Evolutionary conservation across 257 asterid species (phyloP).

Genomic region (Rhazya stricta): DNA sequence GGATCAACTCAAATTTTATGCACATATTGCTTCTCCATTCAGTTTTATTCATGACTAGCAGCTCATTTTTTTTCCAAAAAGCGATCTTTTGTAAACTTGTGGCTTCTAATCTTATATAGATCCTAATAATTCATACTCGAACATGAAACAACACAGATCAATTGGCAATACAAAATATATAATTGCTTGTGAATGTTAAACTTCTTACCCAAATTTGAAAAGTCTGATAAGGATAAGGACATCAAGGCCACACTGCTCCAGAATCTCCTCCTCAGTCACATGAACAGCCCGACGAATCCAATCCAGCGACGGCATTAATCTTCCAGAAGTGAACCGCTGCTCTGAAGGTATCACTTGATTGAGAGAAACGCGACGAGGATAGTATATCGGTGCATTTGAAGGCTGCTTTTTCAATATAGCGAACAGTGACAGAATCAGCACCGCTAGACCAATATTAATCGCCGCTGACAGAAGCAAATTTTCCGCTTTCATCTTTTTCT

Average conservation of each 20-base stretch:
- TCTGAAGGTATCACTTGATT: constrained; percentile 42
- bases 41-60: too few relatives aligned
- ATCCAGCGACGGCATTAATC: constrained; percentile 58
- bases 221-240: constrained; percentile 66
- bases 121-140: not conserved
- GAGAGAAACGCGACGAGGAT: constrained; percentile 69
- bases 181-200: not conserved
- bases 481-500: constrained; percentile 51
- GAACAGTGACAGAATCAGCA: constrained; percentile 57
- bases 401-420: constrained; percentile 66
- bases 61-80: too few relatives aligned
- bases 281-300: constrained; percentile 59
- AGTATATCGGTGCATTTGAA: constrained; percentile 57
- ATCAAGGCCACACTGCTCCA: constrained; percentile 71
- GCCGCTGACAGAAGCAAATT: constrained; percentile 64
- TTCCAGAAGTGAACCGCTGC: constrained; percentile 33
- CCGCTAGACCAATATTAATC: constrained; percentile 70
- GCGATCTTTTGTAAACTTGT: not conserved
- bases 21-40: too few relatives aligned
- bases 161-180: not conserved
- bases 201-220: constrained; percentile 68
- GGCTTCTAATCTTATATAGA: not conserved
- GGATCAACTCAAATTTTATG: too few relatives aligned
- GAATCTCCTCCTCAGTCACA: constrained; percentile 67
- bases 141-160: not conserved